A percentile compares a stretch with the other conserved stretches of the same genome.
phyloP scores from a whole-genome alignment of 345 rosid genomes.

The Psidium guajava region DNA sequence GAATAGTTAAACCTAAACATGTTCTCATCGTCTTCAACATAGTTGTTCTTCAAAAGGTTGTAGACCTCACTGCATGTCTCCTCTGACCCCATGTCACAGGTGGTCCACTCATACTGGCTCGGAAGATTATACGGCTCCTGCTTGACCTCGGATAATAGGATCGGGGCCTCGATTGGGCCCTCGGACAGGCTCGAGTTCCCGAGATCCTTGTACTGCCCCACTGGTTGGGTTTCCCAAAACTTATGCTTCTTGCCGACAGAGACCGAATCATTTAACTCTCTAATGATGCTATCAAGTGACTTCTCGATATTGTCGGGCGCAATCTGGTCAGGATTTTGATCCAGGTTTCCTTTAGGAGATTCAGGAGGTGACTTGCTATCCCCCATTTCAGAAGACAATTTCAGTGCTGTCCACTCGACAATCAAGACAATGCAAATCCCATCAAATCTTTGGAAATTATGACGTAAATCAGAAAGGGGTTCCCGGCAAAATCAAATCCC shows the following conservation, averaged over 20 bases:
- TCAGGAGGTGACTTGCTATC: slow-evolving; percentile 40
- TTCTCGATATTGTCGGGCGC: slow-evolving; percentile 25
- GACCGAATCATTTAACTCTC: slow-evolving; percentile 59
- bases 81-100: slow-evolving; percentile 73
- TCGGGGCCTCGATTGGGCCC: slow-evolving; percentile 68
- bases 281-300: slow-evolving; percentile 47
- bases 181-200: slow-evolving; percentile 67
- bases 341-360: slow-evolving; percentile 39
- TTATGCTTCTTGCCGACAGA: slow-evolving; percentile 47
- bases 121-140: slow-evolving; percentile 95
- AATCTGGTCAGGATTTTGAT: slow-evolving; percentile 31
- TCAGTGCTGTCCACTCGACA: not conserved
- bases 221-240: slow-evolving; percentile 96
- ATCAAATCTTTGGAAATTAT: not conserved
- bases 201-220: slow-evolving; percentile 68
- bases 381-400: slow-evolving; percentile 25
- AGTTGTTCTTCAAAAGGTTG: slow-evolving; percentile 71
- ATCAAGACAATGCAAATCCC: not conserved
- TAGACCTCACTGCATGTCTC: slow-evolving; percentile 72
- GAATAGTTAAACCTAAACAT: slow-evolving; percentile 97
- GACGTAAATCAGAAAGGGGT: not conserved
- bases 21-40: slow-evolving; percentile 91
- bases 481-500: not conserved
- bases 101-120: slow-evolving; percentile 64
- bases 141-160: slow-evolving; percentile 59